Evolutionary conservation across 306 rosid genomes (phyloP).

Genomic region (Vigna trinervia): DNA sequence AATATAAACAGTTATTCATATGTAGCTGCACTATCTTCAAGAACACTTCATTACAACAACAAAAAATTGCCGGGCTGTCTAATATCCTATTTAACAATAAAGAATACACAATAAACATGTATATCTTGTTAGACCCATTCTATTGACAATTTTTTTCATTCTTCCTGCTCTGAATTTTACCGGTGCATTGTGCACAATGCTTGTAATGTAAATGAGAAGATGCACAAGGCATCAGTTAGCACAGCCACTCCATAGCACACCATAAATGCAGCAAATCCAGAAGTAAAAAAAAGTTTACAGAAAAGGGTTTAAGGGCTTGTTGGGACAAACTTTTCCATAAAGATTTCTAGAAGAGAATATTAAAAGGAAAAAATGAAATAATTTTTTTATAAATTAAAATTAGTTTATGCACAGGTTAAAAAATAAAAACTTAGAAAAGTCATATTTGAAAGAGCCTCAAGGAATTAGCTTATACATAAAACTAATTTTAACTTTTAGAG

Average conservation of each 20-base stretch:
- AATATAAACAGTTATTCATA: background rate
- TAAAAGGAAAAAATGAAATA: no score
- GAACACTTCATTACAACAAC: background rate
- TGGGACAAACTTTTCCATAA: no score
- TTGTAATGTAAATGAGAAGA: constrained; percentile 1
- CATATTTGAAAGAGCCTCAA: no score
- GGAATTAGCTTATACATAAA: no score
- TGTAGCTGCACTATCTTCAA: background rate
- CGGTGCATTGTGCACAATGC: background rate
- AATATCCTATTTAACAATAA: constrained; percentile 19
- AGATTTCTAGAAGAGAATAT: no score
- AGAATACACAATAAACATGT: constrained; percentile 8
- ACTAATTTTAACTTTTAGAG: no score
- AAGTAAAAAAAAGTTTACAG: constrained; percentile 18
- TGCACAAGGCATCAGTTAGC: background rate
- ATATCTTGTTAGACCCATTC: background rate
- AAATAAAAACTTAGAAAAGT: no score
- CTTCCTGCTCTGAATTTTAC: constrained; percentile 26
- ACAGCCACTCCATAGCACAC: constrained; percentile 29
- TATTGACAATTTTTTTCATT: background rate
- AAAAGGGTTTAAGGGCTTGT: background rate
- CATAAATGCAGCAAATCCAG: constrained; percentile 6
- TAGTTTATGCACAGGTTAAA: no score
- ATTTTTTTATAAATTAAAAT: no score
- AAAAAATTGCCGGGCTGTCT: background rate